These are phyloP conservation scores for Skeletonema marinoi DNA, from an alignment of 108 stramenopile genomes.

Conservation along the genomic window DNA sequence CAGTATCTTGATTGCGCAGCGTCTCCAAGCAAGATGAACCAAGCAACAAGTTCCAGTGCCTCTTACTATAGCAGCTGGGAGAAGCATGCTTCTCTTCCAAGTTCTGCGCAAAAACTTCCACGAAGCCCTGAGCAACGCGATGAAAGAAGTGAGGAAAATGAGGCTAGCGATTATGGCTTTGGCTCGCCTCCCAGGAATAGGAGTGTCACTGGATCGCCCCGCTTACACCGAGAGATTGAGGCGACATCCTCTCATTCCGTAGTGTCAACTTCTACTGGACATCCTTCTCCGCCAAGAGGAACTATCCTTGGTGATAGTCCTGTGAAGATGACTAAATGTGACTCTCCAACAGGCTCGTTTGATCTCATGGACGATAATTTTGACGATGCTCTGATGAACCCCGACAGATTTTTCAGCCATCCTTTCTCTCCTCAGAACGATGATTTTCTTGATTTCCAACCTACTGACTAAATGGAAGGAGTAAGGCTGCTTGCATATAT, in stretches of 20 bases:
- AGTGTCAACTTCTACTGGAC: constrained; percentile 18
- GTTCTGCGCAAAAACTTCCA: background rate
- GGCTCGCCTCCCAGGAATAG: constrained; percentile 29
- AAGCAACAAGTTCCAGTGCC: constrained; percentile 2
- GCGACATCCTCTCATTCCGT: constrained; percentile 33
- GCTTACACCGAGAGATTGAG: constrained; percentile 25
- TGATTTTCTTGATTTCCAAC: constrained; percentile 30
- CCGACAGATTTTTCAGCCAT: constrained; percentile 21
- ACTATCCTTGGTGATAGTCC: background rate
- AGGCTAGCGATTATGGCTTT: constrained; percentile 19
- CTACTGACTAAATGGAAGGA: constrained; percentile 3
- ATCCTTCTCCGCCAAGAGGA: constrained; percentile 8
- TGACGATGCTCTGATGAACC: constrained; percentile 41
- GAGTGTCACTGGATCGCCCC: constrained; percentile 4
- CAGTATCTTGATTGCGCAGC: background rate
- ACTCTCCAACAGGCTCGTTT: constrained; percentile 29
- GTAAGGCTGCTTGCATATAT: background rate
- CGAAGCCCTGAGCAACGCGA: constrained; percentile 29
- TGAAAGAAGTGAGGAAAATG: constrained; percentile 18
- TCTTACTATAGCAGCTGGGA: constrained; percentile 22
- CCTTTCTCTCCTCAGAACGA: constrained; percentile 34
- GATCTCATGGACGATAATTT: constrained; percentile 39
- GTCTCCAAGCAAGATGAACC: constrained; percentile 1
- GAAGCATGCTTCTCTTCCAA: constrained; percentile 2
- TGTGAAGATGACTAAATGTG: background rate